A percentile compares a stretch with the other conserved stretches of the same genome.
Evolutionary conservation across 2,329 filamentous ascomycete genomes (phyloP).

Genomic region (Chaetoscypha palmicola): DNA sequence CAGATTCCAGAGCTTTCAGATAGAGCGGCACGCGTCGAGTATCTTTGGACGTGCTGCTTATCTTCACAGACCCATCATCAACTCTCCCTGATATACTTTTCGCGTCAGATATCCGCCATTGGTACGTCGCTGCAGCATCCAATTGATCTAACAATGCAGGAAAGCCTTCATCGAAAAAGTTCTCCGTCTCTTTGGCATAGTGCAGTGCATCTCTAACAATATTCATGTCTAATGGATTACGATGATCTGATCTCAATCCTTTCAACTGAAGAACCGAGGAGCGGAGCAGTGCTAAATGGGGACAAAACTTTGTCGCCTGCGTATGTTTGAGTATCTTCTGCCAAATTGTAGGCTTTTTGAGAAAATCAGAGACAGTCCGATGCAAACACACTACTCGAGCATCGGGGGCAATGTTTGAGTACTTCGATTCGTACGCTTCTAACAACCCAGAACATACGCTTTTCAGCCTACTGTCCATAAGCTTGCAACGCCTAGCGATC

Average conservation of each 20-base stretch:
- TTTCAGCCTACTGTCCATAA: slow-evolving; percentile 8
- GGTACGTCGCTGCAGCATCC: slow-evolving; percentile 6
- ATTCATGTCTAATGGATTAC: slow-evolving; percentile 2
- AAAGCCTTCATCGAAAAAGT: neutral
- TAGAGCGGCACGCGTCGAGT: neutral
- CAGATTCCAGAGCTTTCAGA: neutral
- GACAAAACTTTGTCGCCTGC: slow-evolving; percentile 1
- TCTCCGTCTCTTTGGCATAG: slow-evolving; percentile 1
- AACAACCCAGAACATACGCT: slow-evolving; percentile 6
- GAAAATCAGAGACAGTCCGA: slow-evolving; percentile 5
- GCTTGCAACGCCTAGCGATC: slow-evolving; percentile 1
- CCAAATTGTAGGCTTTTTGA: slow-evolving; percentile 5
- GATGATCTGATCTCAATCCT: neutral
- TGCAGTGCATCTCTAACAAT: slow-evolving; percentile 6
- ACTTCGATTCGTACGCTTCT: slow-evolving; percentile 5
- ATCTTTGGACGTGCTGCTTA: neutral
- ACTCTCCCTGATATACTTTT: neutral
- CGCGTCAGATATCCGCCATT: slow-evolving; percentile 4
- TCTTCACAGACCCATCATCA: neutral
- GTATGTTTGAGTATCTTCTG: slow-evolving; percentile 4
- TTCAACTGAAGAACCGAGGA: slow-evolving; percentile 4
- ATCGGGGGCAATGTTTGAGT: slow-evolving; percentile 3
- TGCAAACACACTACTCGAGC: slow-evolving; percentile 7
- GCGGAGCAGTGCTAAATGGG: slow-evolving; percentile 1
- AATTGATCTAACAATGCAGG: slow-evolving; percentile 4